Conservation (phyloP, 1,284 basidiomycete species). For the Tilletia setariae region DNA sequence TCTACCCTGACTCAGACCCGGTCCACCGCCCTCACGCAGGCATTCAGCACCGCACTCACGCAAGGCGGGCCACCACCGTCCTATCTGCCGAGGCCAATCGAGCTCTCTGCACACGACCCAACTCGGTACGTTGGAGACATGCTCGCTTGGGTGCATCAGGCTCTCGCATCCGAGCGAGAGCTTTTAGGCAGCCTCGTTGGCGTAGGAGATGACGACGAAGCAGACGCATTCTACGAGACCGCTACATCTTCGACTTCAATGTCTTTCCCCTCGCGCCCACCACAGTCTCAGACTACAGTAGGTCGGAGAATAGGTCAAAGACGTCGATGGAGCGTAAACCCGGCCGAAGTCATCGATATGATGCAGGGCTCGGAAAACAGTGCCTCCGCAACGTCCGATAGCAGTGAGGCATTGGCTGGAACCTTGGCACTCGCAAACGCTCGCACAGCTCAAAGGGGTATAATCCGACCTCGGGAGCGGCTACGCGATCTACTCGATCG, state of each 20-base stretch:
- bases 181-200: conserved; percentile 41
- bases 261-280: not conserved
- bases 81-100: conserved; percentile 85
- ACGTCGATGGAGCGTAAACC: conserved; percentile 14
- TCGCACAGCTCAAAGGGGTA: not conserved
- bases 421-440: not conserved
- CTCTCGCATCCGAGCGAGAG: conserved; percentile 88
- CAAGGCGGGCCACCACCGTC: conserved; percentile 72
- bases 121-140: conserved; percentile 95
- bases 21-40: conserved; percentile 70
- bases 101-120: conserved; percentile 94
- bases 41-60: conserved; percentile 83
- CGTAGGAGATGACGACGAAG: conserved; percentile 56
- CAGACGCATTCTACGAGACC: conserved; percentile 37
- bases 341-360: conserved; percentile 12
- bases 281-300: not conserved
- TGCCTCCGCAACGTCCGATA: not conserved
- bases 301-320: conserved; percentile 20
- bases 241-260: not conserved
- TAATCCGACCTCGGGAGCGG: conserved; percentile 12
- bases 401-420: not conserved
- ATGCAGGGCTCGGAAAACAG: not conserved
- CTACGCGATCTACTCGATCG: conserved; percentile 78
- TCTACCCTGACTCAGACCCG: conserved; percentile 74
- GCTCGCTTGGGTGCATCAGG: conserved; percentile 97